phyloP scores from a whole-genome alignment of 352 stramenopile species.

The Globisporangium paddicum region DNA sequence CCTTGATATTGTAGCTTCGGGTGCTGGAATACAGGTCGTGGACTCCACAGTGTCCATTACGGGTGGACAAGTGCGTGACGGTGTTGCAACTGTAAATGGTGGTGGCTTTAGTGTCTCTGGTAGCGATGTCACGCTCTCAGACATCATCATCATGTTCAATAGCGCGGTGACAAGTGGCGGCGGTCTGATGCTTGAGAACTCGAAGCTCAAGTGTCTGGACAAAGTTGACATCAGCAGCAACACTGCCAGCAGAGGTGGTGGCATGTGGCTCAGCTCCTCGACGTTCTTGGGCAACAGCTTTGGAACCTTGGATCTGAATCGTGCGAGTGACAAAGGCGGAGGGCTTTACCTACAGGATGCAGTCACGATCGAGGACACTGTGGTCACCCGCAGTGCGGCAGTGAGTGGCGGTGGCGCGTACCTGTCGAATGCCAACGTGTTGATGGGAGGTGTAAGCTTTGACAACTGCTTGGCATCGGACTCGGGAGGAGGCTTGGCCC shows the following conservation, averaged over 20 bases:
- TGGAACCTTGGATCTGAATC: slow-evolving; percentile 3
- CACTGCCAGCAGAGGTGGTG: slow-evolving; percentile 3
- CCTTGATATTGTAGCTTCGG: slow-evolving; percentile 13
- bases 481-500: slow-evolving; percentile 13
- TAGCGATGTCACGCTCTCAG: slow-evolving; percentile 8
- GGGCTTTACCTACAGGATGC: slow-evolving; percentile 5
- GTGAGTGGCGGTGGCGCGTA: slow-evolving; percentile 16
- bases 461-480: slow-evolving; percentile 9
- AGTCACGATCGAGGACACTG: not conserved
- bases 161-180: slow-evolving; percentile 8
- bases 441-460: not conserved
- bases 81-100: not conserved
- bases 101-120: slow-evolving; percentile 1
- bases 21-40: slow-evolving; percentile 26
- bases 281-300: slow-evolving; percentile 4
- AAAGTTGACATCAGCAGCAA: slow-evolving; percentile 7
- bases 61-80: slow-evolving; percentile 2
- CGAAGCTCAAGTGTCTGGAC: slow-evolving; percentile 4
- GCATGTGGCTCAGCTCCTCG: slow-evolving; percentile 9
- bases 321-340: slow-evolving; percentile 6
- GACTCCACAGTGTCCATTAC: slow-evolving; percentile 15
- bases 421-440: slow-evolving; percentile 5
- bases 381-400: not conserved
- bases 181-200: slow-evolving; percentile 6
- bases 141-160: slow-evolving; percentile 10